Conservation (phyloP, 2,329 filamentous ascomycete species). For the Alternaria angustiovoidea region DNA sequence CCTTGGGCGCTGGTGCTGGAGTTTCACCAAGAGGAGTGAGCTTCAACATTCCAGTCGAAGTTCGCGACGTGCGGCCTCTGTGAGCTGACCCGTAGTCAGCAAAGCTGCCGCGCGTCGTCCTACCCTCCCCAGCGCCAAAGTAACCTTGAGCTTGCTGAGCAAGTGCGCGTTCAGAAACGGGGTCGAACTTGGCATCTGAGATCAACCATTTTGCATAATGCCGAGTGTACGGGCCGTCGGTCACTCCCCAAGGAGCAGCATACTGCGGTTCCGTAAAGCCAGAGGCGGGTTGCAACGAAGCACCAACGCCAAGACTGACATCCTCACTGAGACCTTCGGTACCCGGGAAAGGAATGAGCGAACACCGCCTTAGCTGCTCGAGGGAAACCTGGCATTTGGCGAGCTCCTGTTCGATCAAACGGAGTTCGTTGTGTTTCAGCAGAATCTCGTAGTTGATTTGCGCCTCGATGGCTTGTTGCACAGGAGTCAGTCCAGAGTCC, state of each 20-base stretch:
- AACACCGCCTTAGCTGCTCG: constrained; percentile 91
- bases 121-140: constrained; percentile 66
- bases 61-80: constrained; percentile 66
- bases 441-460: constrained; percentile 92
- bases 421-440: constrained; percentile 91
- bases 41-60: constrained; percentile 61
- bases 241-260: constrained; percentile 88
- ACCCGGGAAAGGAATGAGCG: constrained; percentile 88
- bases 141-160: constrained; percentile 48
- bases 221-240: constrained; percentile 89
- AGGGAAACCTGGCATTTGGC: constrained; percentile 93
- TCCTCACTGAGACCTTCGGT: constrained; percentile 71
- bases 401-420: constrained; percentile 93
- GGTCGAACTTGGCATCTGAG: constrained; percentile 84
- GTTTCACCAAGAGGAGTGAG: constrained; percentile 53
- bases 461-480: constrained; percentile 78
- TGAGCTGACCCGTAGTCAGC: constrained; percentile 60
- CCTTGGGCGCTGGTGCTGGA: constrained; percentile 65
- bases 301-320: constrained; percentile 77
- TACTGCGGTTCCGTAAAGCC: constrained; percentile 75
- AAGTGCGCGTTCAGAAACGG: constrained; percentile 50
- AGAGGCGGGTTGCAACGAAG: constrained; percentile 68
- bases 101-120: constrained; percentile 80
- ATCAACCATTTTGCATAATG: constrained; percentile 97
- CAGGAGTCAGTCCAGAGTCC: constrained; percentile 54